phyloP scores from a whole-genome alignment of 352 stramenopile genomes.

The Achlya hypogyna region DNA sequence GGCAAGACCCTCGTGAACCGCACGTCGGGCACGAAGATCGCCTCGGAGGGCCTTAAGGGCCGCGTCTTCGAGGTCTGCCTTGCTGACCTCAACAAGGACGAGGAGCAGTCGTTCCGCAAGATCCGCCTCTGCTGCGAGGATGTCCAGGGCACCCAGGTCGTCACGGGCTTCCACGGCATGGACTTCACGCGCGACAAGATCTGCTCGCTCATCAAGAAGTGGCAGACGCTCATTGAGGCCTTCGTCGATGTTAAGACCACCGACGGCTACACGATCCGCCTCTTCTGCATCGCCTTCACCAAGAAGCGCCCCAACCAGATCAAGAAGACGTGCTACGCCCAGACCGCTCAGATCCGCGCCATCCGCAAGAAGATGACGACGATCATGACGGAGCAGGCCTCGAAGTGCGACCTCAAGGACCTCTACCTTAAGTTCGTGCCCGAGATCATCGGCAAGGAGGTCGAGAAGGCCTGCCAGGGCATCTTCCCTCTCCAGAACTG shows the following conservation, averaged over 20 bases:
- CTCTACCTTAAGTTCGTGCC: slow-evolving; percentile 99
- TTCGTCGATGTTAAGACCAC: slow-evolving; percentile 99
- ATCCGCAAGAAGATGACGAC: slow-evolving; percentile 99
- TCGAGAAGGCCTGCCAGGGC: slow-evolving; percentile 94
- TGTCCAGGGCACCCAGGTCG: slow-evolving; percentile 86
- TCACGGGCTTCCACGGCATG: slow-evolving; percentile 90
- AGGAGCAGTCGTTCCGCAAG: slow-evolving; percentile 97
- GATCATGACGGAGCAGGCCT: slow-evolving; percentile 96
- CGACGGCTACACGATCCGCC: slow-evolving; percentile 97
- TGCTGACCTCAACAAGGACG: slow-evolving; percentile 98
- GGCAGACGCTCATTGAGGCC: slow-evolving; percentile 98
- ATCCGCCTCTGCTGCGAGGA: slow-evolving; percentile 99
- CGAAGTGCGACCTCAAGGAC: slow-evolving; percentile 98
- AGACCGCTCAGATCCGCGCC: slow-evolving; percentile 92
- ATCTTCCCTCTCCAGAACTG: slow-evolving; percentile 99
- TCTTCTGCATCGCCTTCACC: slow-evolving; percentile 99
- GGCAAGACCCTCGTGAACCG: slow-evolving; percentile 99
- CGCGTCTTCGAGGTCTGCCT: slow-evolving; percentile 98
- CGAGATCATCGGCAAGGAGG: slow-evolving; percentile 97
- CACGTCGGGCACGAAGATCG: slow-evolving; percentile 94
- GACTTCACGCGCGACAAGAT: slow-evolving; percentile 98
- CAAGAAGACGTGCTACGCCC: slow-evolving; percentile 99
- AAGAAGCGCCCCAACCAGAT: slow-evolving; percentile 98
- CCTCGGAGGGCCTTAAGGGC: slow-evolving; percentile 96
- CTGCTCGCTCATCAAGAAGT: slow-evolving; percentile 99